Percentiles rank a stretch among this genome's conserved stretches.
These are phyloP conservation scores for Saccharomyces hybrid DNA, from an alignment of 1,139 yeast species.

Conservation along the genomic window DNA sequence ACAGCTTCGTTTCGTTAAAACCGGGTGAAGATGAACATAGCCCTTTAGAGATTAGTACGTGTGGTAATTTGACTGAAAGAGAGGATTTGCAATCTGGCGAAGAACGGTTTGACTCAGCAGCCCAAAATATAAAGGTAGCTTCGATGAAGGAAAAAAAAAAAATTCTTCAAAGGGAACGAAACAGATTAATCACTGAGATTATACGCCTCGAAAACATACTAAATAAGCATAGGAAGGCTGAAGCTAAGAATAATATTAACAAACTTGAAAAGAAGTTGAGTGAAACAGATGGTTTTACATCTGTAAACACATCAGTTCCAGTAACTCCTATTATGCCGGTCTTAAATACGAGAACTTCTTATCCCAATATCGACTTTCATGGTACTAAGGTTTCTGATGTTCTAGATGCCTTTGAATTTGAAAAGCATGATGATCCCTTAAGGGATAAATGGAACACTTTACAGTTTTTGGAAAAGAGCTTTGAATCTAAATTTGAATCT, in stretches of 20 bases:
- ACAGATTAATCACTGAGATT: background rate
- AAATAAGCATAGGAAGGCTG: background rate
- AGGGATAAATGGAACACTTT: background rate
- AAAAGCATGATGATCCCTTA: background rate
- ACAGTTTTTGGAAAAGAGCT: background rate
- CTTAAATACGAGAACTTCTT: background rate
- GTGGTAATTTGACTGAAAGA: background rate
- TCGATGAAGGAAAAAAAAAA: background rate
- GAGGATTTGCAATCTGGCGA: background rate
- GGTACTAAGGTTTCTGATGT: too few relatives aligned
- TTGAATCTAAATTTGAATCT: background rate
- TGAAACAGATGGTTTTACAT: background rate
- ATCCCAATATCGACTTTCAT: background rate
- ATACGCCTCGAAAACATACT: background rate
- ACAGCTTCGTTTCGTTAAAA: background rate
- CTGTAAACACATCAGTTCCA: background rate
- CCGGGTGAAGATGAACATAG: background rate
- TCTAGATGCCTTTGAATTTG: background rate
- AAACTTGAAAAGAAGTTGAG: background rate
- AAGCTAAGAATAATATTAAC: background rate
- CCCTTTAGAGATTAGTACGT: background rate
- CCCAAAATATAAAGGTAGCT: background rate
- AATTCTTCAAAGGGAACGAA: background rate
- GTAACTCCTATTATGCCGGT: background rate
- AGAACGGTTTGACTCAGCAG: background rate